Conservation (phyloP, 2,329 filamentous ascomycete genomes). For the Alternaria triticina region DNA sequence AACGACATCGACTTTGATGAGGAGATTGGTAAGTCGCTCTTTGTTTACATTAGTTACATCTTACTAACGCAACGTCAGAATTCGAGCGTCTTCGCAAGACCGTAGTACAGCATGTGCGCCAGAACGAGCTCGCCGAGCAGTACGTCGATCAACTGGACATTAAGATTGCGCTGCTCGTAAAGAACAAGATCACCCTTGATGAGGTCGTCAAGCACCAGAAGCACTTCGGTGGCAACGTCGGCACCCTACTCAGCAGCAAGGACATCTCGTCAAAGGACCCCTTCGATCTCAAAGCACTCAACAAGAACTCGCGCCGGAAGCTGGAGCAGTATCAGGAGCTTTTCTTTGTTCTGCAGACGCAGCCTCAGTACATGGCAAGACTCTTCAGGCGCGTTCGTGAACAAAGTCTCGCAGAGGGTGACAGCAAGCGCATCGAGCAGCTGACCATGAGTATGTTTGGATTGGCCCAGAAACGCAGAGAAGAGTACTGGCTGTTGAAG, state of each 20-base stretch:
- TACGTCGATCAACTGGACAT: constrained; percentile 99
- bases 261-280: constrained; percentile 88
- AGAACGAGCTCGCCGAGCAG: constrained; percentile 96
- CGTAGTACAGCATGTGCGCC: constrained; percentile 94
- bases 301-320: constrained; percentile 95
- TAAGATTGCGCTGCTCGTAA: constrained; percentile 96
- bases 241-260: constrained; percentile 84
- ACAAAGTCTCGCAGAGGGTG: constrained; percentile 84
- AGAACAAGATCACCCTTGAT: constrained; percentile 99
- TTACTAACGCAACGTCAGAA: constrained; percentile 58
- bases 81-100: constrained; percentile 94
- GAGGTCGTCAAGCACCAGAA: constrained; percentile 97
- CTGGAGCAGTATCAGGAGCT: constrained; percentile 96
- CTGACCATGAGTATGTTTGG: constrained; percentile 97
- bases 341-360: constrained; percentile 96
- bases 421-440: constrained; percentile 89
- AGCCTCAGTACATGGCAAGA: constrained; percentile 90
- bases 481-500: constrained; percentile 96
- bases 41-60: no score
- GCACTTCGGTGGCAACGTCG: constrained; percentile 90
- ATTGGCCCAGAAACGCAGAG: constrained; percentile 93
- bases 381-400: constrained; percentile 86
- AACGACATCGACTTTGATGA: constrained; percentile 99
- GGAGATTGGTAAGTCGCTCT: constrained; percentile 68
- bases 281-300: constrained; percentile 94